Evolutionary conservation across 148 eudicot species (phyloP), one percentile per base, ranked within the genome.

Genomic region (Amaranthus cruentus): DNA sequence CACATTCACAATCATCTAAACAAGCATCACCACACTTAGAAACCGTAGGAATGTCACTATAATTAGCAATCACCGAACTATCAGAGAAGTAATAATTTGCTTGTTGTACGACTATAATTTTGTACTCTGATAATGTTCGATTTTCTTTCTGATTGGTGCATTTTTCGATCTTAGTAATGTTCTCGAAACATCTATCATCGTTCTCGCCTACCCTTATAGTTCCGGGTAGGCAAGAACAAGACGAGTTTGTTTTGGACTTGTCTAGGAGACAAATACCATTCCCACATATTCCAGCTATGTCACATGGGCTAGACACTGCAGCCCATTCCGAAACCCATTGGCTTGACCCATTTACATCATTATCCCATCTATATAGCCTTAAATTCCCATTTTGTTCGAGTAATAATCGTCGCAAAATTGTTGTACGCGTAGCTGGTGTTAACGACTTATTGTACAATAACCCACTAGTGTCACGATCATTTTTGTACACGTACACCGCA

Each of bases 321-420:
- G 96, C 97, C 97, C 97, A 94, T 67, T 94, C 97, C 0, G 96
- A 44, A 2, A 94, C 93, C 98, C 98, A 94, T 75, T 88, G 96
- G 0, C 85, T 79, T 4, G 97, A 87, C 14, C 92, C 94, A 70
- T 94, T 94, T 2, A 88, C 86, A 49, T 90, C 83, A 12, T 88
- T 82, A 64, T 91, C 97, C 93, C 93, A 94, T 62, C 88, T 70
- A 46, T 94, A 94, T 44, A 89, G 51, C 4, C 93, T 80, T 7
- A 94, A 69, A 72, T 94, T 94, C 5, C 98, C 98, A 50, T 88
- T 94, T 4, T 68, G 72, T 76, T 89, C 96, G 0, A 94, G 77
- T 1, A 81, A 85, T 65, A 94, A 56, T 79, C 96, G 75, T 12
- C 96, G 73, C 13, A 87, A 49, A 50, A 74, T 70, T 4, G 76